These are phyloP conservation scores for Cicer bijugum DNA, from an alignment of 306 rosid species.

Conservation along the genomic window DNA sequence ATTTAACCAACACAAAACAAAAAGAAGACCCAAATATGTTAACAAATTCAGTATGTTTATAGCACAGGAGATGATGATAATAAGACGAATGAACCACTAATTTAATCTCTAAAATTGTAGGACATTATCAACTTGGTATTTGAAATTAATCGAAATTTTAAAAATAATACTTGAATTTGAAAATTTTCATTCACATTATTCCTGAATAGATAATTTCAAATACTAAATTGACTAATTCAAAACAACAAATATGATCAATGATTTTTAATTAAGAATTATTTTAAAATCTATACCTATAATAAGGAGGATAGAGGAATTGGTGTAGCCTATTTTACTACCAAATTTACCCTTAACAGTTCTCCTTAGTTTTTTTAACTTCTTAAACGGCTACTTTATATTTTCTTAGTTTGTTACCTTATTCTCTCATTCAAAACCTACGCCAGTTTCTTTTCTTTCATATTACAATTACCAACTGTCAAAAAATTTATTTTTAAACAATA, in stretches of 20 bases:
- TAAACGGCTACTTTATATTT: no score
- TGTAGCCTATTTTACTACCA: no score
- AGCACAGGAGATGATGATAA: neutral
- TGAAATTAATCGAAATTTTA: neutral
- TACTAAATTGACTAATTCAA: neutral
- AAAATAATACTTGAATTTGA: neutral
- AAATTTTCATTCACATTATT: neutral
- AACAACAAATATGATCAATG: neutral
- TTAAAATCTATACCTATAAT: no score
- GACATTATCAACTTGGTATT: neutral
- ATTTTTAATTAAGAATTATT: neutral
- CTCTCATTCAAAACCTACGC: no score
- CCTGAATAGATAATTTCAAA: neutral
- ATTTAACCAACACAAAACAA: constrained; percentile 27
- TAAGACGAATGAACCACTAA: neutral
- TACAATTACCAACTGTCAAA: no score
- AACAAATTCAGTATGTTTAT: constrained; percentile 10
- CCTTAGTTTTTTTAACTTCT: no score
- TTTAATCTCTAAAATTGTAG: neutral
- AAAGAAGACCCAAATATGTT: constrained; percentile 23
- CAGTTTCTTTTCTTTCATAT: no score
- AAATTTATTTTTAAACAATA: no score
- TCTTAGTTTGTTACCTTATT: no score
- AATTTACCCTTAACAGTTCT: no score
- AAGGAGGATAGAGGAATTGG: no score